Evolutionary conservation across 1,139 yeast genomes (phyloP), one percentile per base, ranked within the genome.

Genomic region (Wickerhamomyces sp.): DNA sequence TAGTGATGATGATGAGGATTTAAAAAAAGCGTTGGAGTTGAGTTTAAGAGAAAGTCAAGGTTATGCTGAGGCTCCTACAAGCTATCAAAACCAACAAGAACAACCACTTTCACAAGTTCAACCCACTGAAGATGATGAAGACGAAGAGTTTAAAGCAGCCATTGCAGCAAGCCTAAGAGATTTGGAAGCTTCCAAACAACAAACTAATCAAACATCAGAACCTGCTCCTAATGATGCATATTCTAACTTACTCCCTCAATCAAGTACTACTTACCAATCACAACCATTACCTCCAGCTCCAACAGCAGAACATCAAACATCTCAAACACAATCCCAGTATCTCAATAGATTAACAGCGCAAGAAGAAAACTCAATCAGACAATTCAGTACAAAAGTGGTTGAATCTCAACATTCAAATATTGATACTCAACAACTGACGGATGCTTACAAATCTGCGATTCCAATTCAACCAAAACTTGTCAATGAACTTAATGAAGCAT

Each of bases 111-210:
- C 41, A 7, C 10, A 40, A 7, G 27, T 26, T 1, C 10, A 39
- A n/a, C 27, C 38, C 4, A 32, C 48, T 8, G 75, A 64, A 4
- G 87, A 81, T 2, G 94, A 84, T 9, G 88, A 86, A 31, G 98
- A 93, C 55, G 94, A 84, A 34, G 96, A 89, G 38, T 76, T 93
- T 81, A 86, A 82, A 61, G 95, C 94, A 1, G 99, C 98, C 0
- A 90, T 93, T 50, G 96, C 87, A n/a, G 97, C 96, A 1, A 87
- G 96, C 65, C 72, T 93, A 52, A 73, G 76, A 48, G 96, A 89
- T 50, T 75, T 84, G 62, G 78, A 84, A 54, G 67, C 61, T 59
- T 73, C 61, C 57, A 61, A 63, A 40, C 50, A 51, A 40, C 56
- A 55, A 48, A 51, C 53, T 18, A 48, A 42, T 30, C 55, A 50